phyloP scores from a whole-genome alignment of 2,329 filamentous ascomycete species.

The Endothia cerciana region DNA sequence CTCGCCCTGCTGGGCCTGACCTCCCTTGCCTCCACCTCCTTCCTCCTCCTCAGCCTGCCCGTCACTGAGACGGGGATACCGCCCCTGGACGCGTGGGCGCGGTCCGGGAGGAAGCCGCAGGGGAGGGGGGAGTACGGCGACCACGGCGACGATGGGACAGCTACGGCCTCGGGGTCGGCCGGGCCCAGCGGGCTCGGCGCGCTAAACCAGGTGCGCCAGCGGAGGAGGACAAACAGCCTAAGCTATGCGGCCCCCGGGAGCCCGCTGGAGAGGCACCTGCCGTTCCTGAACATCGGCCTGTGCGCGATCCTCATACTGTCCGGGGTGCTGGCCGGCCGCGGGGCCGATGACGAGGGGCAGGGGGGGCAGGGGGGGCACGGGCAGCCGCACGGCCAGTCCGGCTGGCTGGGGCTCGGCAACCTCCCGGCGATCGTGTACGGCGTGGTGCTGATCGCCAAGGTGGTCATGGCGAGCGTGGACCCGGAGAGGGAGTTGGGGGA shows the following conservation, averaged over 20 bases:
- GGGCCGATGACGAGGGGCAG: slow-evolving; percentile 26
- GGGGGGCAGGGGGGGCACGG: background rate
- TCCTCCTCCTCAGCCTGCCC: slow-evolving; percentile 60
- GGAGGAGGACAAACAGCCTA: slow-evolving; percentile 30
- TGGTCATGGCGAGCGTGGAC: slow-evolving; percentile 70
- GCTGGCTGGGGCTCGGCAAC: slow-evolving; percentile 43
- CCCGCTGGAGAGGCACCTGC: slow-evolving; percentile 62
- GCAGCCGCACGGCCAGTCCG: slow-evolving; percentile 14
- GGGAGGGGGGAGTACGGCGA: background rate
- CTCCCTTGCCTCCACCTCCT: slow-evolving; percentile 65
- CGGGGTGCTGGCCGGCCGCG: slow-evolving; percentile 42
- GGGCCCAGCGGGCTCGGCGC: slow-evolving; percentile 21
- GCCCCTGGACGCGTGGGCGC: slow-evolving; percentile 50
- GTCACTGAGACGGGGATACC: slow-evolving; percentile 58
- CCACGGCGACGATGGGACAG: background rate
- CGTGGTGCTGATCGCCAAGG: slow-evolving; percentile 64
- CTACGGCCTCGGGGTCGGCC: background rate
- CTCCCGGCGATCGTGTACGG: slow-evolving; percentile 63
- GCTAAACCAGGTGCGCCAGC: slow-evolving; percentile 15
- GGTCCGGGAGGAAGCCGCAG: slow-evolving; percentile 32
- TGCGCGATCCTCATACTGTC: slow-evolving; percentile 54
- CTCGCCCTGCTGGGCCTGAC: slow-evolving; percentile 62
- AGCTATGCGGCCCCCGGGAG: slow-evolving; percentile 33
- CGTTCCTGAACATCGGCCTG: slow-evolving; percentile 63
- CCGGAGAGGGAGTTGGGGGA: slow-evolving; percentile 65